These are phyloP conservation scores for Crucibulum laeve DNA, from an alignment of 768 basidiomycete genomes.

Conservation along the genomic window DNA sequence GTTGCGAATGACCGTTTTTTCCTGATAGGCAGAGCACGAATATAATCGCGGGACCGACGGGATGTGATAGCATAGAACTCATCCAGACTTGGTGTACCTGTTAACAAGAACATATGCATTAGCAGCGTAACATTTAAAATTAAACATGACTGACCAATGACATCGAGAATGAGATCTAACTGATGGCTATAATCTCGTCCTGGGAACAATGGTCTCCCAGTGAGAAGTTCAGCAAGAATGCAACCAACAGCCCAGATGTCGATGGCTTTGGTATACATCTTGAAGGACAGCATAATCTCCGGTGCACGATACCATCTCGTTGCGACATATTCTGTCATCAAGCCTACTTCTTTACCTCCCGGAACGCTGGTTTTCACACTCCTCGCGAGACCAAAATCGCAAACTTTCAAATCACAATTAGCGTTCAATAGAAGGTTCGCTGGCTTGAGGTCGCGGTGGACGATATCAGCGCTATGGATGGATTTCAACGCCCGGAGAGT, in stretches of 20 bases:
- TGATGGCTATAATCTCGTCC: constrained; percentile 88
- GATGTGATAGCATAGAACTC: constrained; percentile 91
- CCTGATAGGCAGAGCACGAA: constrained; percentile 80
- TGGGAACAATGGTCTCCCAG: constrained; percentile 80
- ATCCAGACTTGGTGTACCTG: constrained; percentile 80
- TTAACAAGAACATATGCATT: constrained; percentile 10
- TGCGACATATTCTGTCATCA: constrained; percentile 85
- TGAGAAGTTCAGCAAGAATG: constrained; percentile 79
- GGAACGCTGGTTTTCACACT: constrained; percentile 53
- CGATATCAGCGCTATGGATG: constrained; percentile 82
- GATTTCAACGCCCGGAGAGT: constrained; percentile 85
- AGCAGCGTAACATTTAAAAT: constrained; percentile 1
- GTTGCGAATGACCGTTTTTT: constrained; percentile 67
- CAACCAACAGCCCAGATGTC: constrained; percentile 76
- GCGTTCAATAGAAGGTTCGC: constrained; percentile 86
- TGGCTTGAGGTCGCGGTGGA: constrained; percentile 78
- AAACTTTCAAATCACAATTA: constrained; percentile 85
- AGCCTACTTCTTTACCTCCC: constrained; percentile 57
- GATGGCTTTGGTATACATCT: constrained; percentile 82
- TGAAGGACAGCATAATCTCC: constrained; percentile 94
- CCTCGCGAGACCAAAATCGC: constrained; percentile 84
- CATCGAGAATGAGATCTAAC: constrained; percentile 81
- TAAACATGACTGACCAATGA: constrained; percentile 50
- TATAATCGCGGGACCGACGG: constrained; percentile 80
- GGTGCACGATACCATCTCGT: constrained; percentile 93